Evolutionary conservation across 805 yeast genomes (phyloP), one percentile per base, ranked within the genome.

Genomic region (Isabelozyma gotoi): DNA sequence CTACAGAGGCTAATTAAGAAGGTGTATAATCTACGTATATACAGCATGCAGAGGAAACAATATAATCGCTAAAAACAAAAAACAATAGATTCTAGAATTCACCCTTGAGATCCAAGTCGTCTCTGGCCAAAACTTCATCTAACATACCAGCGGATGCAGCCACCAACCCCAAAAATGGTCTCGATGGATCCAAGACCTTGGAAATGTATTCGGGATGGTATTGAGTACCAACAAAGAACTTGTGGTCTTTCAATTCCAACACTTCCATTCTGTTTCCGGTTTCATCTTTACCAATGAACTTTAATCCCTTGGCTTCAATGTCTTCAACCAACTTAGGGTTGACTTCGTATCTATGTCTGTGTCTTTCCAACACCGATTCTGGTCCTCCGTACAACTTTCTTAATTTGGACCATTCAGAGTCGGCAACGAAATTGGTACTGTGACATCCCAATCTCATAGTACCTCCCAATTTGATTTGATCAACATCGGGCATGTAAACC

Each of bases 171-270:
- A 94, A 78, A 73, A 94, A 88, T 43, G 99, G 99, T 65, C 87
- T 81, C 19, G 97, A 91, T 42, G 99, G 99, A 57, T 90, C 96
- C 62, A 94, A 78, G 19, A 95, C 99, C 70, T 95, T 90, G 39
- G 98, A 90, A 53, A 91, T 77, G 67, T 94, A 94, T 73, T 94
- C 99, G 27, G 99, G 99, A 65, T 94, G 99, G 73, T 91, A 94
- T 76, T 94, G 99, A 27, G 97, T 87, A 51, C 92, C 99, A 56
- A 89, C 95, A 59, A 70, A 91, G 73, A 84, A 94, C 59, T 94
- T 94, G 68, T 91, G 97, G 62, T 80, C 82, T 49, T 83, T 80
- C 56, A 90, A 74, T 69, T 94, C 99, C 42, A 88, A 75, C 41
- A 89, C 84, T 71, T 94, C 98, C 96, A 95, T 94, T 76, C 99